Base-by-base conservation (phyloP, 1,284 basidiomycete species). In the Exobasidium rhododendri region DNA sequence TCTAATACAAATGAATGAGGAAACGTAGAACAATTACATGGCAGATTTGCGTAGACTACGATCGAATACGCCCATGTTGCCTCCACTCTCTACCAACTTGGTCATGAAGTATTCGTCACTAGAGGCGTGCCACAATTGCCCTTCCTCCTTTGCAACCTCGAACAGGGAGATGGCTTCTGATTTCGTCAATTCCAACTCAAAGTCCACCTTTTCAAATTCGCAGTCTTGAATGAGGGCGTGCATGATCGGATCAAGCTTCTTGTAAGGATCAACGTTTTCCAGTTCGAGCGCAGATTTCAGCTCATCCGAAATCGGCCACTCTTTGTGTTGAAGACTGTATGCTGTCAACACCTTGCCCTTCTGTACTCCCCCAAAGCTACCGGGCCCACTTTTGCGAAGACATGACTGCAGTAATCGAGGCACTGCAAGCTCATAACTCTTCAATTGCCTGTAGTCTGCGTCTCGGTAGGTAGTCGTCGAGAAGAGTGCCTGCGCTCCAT, bases 401-500 rank as follows among this genome's bases (percentile, higher is more conserved):
- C 73, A 62, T 1, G 62, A 60, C 24, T 73, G 71, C 0, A 78
- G 59, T 0, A 69, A 52, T 1, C 91, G 85, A 0, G 93, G 91
- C 22, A 91, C 81, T 7, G 89, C 88, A 2, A 97, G 84, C 74
- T 94, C 88, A 75, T 89, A 92, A 0, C 90, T 81, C 68, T 89
- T 86, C 60, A 97, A 85, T 4, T 82, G 73, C 10, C 83, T 82
- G 80, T 87, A 93, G 58, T 89, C 87, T 1, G 91, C 89, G 62
- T 92, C 87, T 45, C 87, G 86, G 82, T 96, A 97, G 20, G 83
- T 79, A 0, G 88, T 86, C 52, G 84, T 84, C 72, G 85, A 83
- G 78, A 91, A 94, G 32, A 96, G 82, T 0, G 89, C 84, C 77
- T 96, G 92, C 71, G 89, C 86, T 69, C 94, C 91, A 74, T 97